A percentile compares a stretch with the other conserved stretches of the same genome.
phyloP scores from a whole-genome alignment of 345 rosid species.

The Camelina neglecta region DNA sequence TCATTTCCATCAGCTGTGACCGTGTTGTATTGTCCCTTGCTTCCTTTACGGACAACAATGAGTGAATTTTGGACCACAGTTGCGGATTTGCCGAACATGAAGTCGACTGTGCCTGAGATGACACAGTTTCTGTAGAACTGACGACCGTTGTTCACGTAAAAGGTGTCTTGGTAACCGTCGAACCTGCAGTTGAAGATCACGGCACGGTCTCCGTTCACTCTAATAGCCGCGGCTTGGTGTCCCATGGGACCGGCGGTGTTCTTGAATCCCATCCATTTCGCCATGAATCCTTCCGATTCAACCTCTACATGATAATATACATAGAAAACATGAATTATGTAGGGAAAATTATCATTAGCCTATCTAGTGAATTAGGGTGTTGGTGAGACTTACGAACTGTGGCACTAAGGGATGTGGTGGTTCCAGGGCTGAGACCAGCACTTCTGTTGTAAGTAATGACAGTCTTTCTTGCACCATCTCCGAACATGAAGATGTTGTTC shows the following conservation, averaged over 20 bases:
- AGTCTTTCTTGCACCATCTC: conserved; percentile 76
- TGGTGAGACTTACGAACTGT: conserved; percentile 47
- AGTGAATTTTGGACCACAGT: conserved; percentile 70
- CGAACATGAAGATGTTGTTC: conserved; percentile 65
- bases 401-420: conserved; percentile 60
- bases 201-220: conserved; percentile 57
- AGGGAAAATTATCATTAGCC: not conserved
- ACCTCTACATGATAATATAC: conserved; percentile 49
- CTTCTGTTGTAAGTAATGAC: conserved; percentile 60
- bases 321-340: not conserved
- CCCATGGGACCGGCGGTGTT: conserved; percentile 79
- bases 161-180: conserved; percentile 77
- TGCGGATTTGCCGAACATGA: conserved; percentile 72
- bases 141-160: conserved; percentile 59
- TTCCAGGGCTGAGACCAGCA: conserved; percentile 43
- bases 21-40: conserved; percentile 54
- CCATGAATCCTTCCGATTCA: conserved; percentile 61
- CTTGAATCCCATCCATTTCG: conserved; percentile 61
- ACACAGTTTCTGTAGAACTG: conserved; percentile 73
- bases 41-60: conserved; percentile 60
- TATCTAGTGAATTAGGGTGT: not conserved
- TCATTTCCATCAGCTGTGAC: conserved; percentile 69
- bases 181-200: conserved; percentile 63
- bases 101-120: conserved; percentile 75
- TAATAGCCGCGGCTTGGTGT: conserved; percentile 74